phyloP scores from a whole-genome alignment of 331 rosid species.

The Arachis monticola region DNA sequence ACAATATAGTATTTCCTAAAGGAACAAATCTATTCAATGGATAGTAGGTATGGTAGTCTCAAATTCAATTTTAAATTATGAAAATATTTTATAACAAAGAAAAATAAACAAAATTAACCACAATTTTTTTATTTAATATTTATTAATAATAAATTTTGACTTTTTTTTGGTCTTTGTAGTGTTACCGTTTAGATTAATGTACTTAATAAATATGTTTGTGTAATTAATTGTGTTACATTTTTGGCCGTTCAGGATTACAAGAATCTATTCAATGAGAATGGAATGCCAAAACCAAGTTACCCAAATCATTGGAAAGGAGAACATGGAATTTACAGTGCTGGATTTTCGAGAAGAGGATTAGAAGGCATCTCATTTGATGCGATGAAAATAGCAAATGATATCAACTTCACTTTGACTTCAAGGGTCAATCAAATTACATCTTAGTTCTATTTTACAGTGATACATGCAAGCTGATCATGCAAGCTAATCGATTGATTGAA shows the following conservation, averaged over 20 bases:
- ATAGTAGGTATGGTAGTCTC: neutral
- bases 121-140: too few relatives aligned
- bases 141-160: too few relatives aligned
- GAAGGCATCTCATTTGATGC: conserved; percentile 62
- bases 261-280: conserved; percentile 51
- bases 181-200: too few relatives aligned
- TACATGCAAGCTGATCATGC: too few relatives aligned
- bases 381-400: conserved; percentile 38
- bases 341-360: conserved; percentile 59
- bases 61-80: neutral
- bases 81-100: too few relatives aligned
- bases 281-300: conserved; percentile 53
- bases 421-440: neutral
- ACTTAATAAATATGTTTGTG: neutral
- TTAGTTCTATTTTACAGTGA: too few relatives aligned
- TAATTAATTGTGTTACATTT: neutral
- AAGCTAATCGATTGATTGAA: too few relatives aligned
- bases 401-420: neutral
- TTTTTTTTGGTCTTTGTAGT: too few relatives aligned
- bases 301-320: conserved; percentile 68
- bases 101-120: too few relatives aligned
- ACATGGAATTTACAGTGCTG: conserved; percentile 54
- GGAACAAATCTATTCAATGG: too few relatives aligned
- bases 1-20: too few relatives aligned
- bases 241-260: conserved; percentile 47